These are phyloP conservation scores for Camillea tinctor DNA, from an alignment of 2,329 filamentous ascomycete genomes.

Conservation along the genomic window DNA sequence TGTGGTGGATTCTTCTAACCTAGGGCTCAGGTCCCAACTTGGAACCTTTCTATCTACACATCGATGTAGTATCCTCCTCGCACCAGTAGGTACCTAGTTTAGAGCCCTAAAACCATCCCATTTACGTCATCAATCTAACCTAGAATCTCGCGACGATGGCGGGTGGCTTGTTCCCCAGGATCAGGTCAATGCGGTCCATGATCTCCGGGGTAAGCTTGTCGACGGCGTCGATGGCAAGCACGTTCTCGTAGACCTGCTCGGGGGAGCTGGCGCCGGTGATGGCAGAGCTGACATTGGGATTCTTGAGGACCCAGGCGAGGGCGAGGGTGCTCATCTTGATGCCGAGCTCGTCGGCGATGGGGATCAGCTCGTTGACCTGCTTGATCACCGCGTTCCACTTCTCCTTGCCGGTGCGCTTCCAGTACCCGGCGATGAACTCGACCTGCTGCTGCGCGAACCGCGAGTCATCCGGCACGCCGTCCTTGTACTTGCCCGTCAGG, in stretches of 20 bases:
- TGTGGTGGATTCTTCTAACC: no score
- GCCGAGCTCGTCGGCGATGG: slow-evolving; percentile 64
- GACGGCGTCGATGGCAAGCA: slow-evolving; percentile 50
- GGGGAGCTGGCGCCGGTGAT: slow-evolving; percentile 59
- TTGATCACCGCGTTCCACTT: slow-evolving; percentile 56
- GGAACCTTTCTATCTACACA: no score
- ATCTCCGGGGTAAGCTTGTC: slow-evolving; percentile 60
- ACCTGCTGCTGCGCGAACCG: slow-evolving; percentile 49
- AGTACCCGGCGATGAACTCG: slow-evolving; percentile 54
- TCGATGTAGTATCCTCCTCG: no score
- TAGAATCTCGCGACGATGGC: slow-evolving; percentile 37
- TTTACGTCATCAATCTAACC: not conserved
- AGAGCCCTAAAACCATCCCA: not conserved
- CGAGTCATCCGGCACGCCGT: slow-evolving; percentile 46
- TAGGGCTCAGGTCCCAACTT: no score
- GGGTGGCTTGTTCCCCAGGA: slow-evolving; percentile 58
- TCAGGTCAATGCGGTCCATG: slow-evolving; percentile 57
- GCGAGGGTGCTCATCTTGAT: slow-evolving; percentile 57
- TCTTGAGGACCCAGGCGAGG: slow-evolving; percentile 62
- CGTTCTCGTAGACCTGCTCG: slow-evolving; percentile 60
- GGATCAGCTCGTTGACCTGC: slow-evolving; percentile 58
- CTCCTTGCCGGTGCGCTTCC: slow-evolving; percentile 50
- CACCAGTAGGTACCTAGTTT: no score
- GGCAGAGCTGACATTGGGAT: slow-evolving; percentile 59
- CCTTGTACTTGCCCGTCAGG: slow-evolving; percentile 66